Evolutionary conservation across 2,329 filamentous ascomycete species (phyloP), one percentile per base, ranked within the genome.

Genomic region (Botrytis porri): DNA sequence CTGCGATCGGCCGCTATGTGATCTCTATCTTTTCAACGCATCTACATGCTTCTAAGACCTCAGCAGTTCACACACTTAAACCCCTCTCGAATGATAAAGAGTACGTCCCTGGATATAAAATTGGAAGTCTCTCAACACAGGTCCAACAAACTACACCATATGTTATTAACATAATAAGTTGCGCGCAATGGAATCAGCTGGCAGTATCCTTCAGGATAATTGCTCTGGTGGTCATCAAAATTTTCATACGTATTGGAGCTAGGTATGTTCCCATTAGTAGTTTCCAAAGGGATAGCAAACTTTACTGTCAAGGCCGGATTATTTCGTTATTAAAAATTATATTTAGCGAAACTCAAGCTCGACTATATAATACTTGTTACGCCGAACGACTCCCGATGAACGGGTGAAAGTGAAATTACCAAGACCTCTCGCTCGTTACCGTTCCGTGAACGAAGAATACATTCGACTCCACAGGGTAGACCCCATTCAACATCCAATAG

Each of bases 1-100:
- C 25, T 63, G 45, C 69, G 60, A 45, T 75, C 75, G 67, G 65
- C 71, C 1, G 57, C 70, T n/a, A 35, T 69, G 7, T 74, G 76
- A 62, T 73, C 65, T 22, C 59, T 77, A 32, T 74, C 71, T 59
- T 76, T 67, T 70, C 63, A 35, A 54, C 70, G 74, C 25, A 67
- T 76, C 43, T 73, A 75, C 41, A 20, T 41, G 37, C 29, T 70
- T 39, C 57, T 75, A 25, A 67, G 74, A 22, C 25, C 48, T 8
- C 51, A 64, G 16, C 60, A 73, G 43, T 66, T 75, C 37, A 63
- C 25, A 29, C 12, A 25, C 25, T n/a, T 62, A 14, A 20, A n/a
- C 1, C 1, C 1, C 5, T 51, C 10, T 51, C 48, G 25, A 51
- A 51, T 4, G 6, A n/a, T 14, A n/a, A 14, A 25, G 48, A 51